Evolutionary conservation across 2,329 filamentous ascomycete genomes (phyloP).

Genomic region (Cladosporium sp.): DNA sequence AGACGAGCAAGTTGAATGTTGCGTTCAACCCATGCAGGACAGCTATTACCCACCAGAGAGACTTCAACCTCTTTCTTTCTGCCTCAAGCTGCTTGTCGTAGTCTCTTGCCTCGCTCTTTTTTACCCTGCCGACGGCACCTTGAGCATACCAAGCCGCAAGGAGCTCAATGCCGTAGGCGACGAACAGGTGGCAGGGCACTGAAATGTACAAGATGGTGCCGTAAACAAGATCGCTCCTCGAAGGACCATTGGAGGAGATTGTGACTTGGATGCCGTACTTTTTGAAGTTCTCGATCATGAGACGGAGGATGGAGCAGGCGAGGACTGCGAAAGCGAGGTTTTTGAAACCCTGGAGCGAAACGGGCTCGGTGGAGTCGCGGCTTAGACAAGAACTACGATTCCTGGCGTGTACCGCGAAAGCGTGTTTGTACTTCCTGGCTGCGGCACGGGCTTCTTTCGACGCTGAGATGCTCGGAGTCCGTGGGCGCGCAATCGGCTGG

Average conservation of each 20-base stretch:
- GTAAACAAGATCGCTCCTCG: constrained; percentile 66
- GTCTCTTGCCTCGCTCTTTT: constrained; percentile 45
- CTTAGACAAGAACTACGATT: constrained; percentile 73
- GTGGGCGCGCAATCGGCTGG: neutral
- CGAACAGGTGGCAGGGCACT: constrained; percentile 83
- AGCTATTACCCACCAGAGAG: constrained; percentile 67
- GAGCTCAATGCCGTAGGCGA: constrained; percentile 84
- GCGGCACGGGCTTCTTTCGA: constrained; percentile 7
- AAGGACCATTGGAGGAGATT: constrained; percentile 71
- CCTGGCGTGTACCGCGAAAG: constrained; percentile 74
- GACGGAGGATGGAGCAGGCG: constrained; percentile 88
- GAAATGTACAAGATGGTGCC: constrained; percentile 75
- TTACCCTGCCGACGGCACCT: constrained; percentile 54
- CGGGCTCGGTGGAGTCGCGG: constrained; percentile 63
- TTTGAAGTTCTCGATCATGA: constrained; percentile 90
- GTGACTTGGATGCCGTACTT: constrained; percentile 97
- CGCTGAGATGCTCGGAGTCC: constrained; percentile 7
- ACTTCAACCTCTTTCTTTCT: constrained; percentile 17
- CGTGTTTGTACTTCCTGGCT: constrained; percentile 75
- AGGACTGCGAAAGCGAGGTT: constrained; percentile 91
- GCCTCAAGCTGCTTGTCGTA: constrained; percentile 50
- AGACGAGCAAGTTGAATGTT: constrained; percentile 70
- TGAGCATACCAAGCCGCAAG: constrained; percentile 75
- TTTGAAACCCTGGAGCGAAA: constrained; percentile 58
- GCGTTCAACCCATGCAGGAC: constrained; percentile 79